Percentiles rank a stretch among this genome's conserved stretches.
Evolutionary conservation across 306 rosid species (phyloP).

Genomic region (Pueraria montana): DNA sequence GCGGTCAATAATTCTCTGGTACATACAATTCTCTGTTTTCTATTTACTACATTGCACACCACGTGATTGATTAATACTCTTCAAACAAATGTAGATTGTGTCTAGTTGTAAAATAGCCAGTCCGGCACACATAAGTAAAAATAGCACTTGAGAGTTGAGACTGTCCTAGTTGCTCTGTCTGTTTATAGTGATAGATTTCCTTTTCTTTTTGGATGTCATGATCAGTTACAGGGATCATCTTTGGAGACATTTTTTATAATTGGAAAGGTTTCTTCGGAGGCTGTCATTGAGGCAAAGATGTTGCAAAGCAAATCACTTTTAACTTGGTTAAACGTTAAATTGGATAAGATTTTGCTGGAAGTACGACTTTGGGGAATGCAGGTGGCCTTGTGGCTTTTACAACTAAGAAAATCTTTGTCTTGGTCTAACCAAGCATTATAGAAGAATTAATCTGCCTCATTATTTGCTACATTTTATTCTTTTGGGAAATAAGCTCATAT

Average conservation of each 20-base stretch:
- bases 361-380: conserved; percentile 79
- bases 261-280: conserved; percentile 92
- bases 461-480: conserved; percentile 36
- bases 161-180: conserved; percentile 17
- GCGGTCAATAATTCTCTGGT: conserved; percentile 92
- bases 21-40: conserved; percentile 47
- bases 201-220: conserved; percentile 19
- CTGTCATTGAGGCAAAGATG: conserved; percentile 78
- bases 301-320: conserved; percentile 68
- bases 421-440: conserved; percentile 55
- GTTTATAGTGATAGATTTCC: conserved; percentile 2
- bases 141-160: conserved; percentile 31
- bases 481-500: conserved; percentile 52
- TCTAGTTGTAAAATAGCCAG: conserved; percentile 21
- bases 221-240: conserved; percentile 91
- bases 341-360: conserved; percentile 73
- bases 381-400: conserved; percentile 80
- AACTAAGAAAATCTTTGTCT: conserved; percentile 61
- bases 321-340: conserved; percentile 61
- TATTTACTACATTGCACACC: conserved; percentile 37
- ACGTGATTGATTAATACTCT: conserved; percentile 32
- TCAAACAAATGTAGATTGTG: conserved; percentile 43
- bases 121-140: not conserved
- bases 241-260: conserved; percentile 82
- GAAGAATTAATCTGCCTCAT: conserved; percentile 22